Evolutionary conservation across 2,329 filamentous ascomycete species (phyloP), one percentile per base, ranked within the genome.

Genomic region (Aspergillus aculeatinus): DNA sequence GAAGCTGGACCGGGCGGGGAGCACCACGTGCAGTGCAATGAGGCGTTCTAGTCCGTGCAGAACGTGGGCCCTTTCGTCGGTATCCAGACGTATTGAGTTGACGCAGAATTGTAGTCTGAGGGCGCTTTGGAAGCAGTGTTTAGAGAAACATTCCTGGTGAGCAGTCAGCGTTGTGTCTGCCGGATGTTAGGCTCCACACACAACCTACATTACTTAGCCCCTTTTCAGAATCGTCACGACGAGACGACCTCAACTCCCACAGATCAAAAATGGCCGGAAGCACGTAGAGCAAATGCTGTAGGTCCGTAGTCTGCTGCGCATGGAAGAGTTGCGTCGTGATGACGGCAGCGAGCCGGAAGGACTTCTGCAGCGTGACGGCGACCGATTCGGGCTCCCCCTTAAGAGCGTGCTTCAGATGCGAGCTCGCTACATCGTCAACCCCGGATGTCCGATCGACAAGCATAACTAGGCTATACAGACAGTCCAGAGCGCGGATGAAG

Each of bases 1-100:
- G 63, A 79, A 80, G 5, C 67, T 65, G 5, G 68, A 69, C 27
- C 77, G 76, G 5, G 75, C 68, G 7, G 77, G 77, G 5, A 79
- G 68, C 1, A 79, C 66, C n/a, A 79, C 71, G 67, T 79, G 77
- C 35, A 78, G 68, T 10, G 74, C 76, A 57, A 77, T 71, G 10
- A 75, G 63, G 49, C 73, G 70, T 61, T 78, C 76, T 51, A 78
- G 61, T 9, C 70, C 67, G 57, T 72, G 70, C 14, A 73, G 59
- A 2, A 76, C 68, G 31, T 70, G 69, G 19, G 65, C 62, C 47
- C 65, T 70, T 51, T 75, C 73, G 51, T 72, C 71, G 9, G 69
- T 73, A 29, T 73, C 70, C 12, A 72, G 65, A 23, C 66, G 67
- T 51, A 66, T 62, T 14, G 63, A 67, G 12, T 68, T 66, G 4